phyloP scores from a whole-genome alignment of 768 basidiomycete genomes.

The Serendipita sp. region DNA sequence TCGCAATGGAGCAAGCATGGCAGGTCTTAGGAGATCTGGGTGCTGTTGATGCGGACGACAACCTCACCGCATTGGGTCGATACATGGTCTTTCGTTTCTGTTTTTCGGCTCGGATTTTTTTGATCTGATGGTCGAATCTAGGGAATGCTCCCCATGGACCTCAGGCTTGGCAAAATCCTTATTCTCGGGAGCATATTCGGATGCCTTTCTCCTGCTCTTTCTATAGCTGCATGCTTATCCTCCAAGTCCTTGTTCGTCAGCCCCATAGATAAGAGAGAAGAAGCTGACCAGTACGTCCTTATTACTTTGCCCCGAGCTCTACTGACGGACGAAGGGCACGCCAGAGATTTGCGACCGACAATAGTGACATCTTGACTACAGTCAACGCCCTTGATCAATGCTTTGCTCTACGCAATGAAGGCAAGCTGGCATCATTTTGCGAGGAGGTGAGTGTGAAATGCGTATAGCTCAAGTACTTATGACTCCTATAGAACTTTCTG shows the following conservation, averaged over 20 bases:
- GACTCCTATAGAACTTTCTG: conserved; percentile 55
- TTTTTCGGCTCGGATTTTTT: neutral
- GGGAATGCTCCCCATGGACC: conserved; percentile 76
- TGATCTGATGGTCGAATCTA: conserved; percentile 17
- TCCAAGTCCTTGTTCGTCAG: conserved; percentile 74
- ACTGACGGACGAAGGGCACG: conserved; percentile 37
- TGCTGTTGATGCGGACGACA: conserved; percentile 46
- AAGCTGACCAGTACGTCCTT: conserved; percentile 43
- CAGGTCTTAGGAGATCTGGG: conserved; percentile 56
- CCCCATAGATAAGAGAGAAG: conserved; percentile 71
- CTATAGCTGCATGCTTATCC: conserved; percentile 66
- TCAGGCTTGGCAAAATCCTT: conserved; percentile 87
- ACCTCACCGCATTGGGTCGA: conserved; percentile 64
- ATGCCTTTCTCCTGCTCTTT: conserved; percentile 66
- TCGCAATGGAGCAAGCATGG: conserved; percentile 66
- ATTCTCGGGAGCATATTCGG: conserved; percentile 69
- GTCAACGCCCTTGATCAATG: conserved; percentile 57
- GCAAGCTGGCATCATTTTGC: conserved; percentile 41
- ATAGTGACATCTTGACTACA: conserved; percentile 78
- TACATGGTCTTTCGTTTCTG: conserved; percentile 39
- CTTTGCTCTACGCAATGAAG: conserved; percentile 31
- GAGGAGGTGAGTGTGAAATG: conserved; percentile 32
- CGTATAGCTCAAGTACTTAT: neutral
- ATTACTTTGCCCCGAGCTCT: neutral
- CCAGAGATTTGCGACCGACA: conserved; percentile 44